A percentile compares a stretch with the other conserved stretches of the same genome.
Conservation (phyloP, 305 asterid species). For the Fraxinus sp. region DNA sequence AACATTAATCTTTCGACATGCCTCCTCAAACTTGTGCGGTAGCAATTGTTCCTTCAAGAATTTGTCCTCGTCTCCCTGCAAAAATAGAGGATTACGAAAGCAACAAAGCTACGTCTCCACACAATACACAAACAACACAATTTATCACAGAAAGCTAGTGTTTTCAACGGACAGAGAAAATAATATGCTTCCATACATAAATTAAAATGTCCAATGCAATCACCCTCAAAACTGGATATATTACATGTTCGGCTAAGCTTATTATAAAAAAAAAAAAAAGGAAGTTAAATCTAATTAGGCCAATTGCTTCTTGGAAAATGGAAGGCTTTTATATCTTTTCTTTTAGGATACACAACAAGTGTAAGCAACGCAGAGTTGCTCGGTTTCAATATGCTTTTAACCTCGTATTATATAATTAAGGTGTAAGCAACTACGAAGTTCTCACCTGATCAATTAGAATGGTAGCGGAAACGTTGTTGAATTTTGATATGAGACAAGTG, state of each 20-base stretch:
- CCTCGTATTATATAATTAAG: not conserved
- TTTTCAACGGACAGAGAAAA: not conserved
- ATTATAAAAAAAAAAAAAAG: no score
- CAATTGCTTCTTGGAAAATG: not conserved
- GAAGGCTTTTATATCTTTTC: not conserved
- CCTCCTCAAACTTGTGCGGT: conserved; percentile 77
- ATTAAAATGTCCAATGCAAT: not conserved
- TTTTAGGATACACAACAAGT: not conserved
- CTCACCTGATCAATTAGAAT: conserved; percentile 94
- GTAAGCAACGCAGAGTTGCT: not conserved
- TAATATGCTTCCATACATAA: not conserved
- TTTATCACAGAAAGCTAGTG: not conserved
- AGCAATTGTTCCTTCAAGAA: conserved; percentile 67
- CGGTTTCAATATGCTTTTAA: not conserved
- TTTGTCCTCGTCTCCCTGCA: conserved; percentile 87
- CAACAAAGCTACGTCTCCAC: not conserved
- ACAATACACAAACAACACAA: not conserved
- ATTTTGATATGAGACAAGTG: conserved; percentile 64
- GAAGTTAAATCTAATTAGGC: not conserved
- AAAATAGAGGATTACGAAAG: not conserved
- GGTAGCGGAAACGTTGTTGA: conserved; percentile 61
- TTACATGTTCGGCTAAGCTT: not conserved
- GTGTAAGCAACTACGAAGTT: not conserved
- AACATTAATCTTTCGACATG: conserved; percentile 54
- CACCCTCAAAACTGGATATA: not conserved